Base-by-base conservation (phyloP, 73 alveolate species). In the Paramecium caudatum region DNA sequence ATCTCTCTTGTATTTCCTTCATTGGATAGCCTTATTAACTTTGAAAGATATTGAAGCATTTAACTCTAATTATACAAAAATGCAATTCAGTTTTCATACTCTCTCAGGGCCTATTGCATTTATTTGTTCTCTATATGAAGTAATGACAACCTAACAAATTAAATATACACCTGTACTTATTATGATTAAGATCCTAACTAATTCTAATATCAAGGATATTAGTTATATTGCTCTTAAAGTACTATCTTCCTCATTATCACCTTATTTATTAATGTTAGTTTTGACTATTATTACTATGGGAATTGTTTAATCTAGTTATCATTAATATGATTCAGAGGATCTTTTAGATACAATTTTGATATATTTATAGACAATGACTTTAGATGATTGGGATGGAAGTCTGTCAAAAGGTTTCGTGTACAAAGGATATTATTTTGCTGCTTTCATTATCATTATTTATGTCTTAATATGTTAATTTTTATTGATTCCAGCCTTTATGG, bases 371-470 rank as follows among this genome's bases (percentile, higher is more conserved):
- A 45, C 47, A 21, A n/a, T 74, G 2, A 74, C 88, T 27, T 74
- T 74, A 39, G 88, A 74, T 74, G 62, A 74, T 74, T 36, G 88
- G 84, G 84, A 68, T 68, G 84, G 84, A 17, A 68, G 84, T 33
- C 19, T 68, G 12, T 74, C 62, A 41, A 74, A 45, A 74, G 65
- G 88, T 9, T 23, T 74, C 10, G 65, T 74, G 5, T 32, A 32
- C 6, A 74, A 74, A 23, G 47, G 68, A 16, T 43, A 41, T 41
- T 74, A 41, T 10, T 37, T 74, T 45, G 39, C 43, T 12, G 62
- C 88, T 21, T 6, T 74, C 8, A 43, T 36, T 3, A 21, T 27
- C 16, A 45, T 74, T 25, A 8, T 74, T 0, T 74, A 74, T 41
- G 43, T 74, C 19, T 37, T 74, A 41, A 25, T 41, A 10, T 27